phyloP scores from a whole-genome alignment of 805 yeast genomes.

The Starmerella apis region DNA sequence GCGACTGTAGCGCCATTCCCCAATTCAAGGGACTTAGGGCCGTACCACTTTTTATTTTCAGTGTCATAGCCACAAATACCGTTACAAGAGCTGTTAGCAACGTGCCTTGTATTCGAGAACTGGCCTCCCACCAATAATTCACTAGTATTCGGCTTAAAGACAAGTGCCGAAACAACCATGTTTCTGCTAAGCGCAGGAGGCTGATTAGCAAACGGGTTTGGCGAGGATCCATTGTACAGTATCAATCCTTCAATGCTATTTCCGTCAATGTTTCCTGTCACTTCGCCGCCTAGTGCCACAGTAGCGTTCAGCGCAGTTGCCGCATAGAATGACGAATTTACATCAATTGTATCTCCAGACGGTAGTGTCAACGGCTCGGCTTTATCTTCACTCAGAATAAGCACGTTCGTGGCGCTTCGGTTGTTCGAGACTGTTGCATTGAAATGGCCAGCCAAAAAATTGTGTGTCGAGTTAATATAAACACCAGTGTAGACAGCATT shows the following conservation, averaged over 20 bases:
- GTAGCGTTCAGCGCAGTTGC: conserved; percentile 18
- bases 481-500: conserved; percentile 31
- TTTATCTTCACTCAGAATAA: background rate
- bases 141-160: conserved; percentile 15
- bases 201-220: conserved; percentile 1
- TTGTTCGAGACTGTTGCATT: conserved; percentile 29
- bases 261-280: background rate
- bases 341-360: background rate
- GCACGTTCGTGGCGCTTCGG: conserved; percentile 15
- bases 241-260: conserved; percentile 5
- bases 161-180: conserved; percentile 3
- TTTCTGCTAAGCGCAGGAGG: conserved; percentile 10
- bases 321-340: background rate
- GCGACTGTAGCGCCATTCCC: conserved; percentile 3
- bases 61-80: conserved; percentile 50
- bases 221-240: conserved; percentile 1
- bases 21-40: background rate
- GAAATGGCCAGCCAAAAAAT: conserved; percentile 55
- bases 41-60: conserved; percentile 27
- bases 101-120: conserved; percentile 1
- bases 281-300: conserved; percentile 16
- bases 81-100: conserved; percentile 3
- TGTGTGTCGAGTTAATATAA: conserved; percentile 39
- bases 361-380: background rate
- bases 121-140: conserved; percentile 16